Evolutionary conservation across 805 yeast genomes (phyloP), one percentile per base, ranked within the genome.

Genomic region (Wickerhamomyces xylosicus): DNA sequence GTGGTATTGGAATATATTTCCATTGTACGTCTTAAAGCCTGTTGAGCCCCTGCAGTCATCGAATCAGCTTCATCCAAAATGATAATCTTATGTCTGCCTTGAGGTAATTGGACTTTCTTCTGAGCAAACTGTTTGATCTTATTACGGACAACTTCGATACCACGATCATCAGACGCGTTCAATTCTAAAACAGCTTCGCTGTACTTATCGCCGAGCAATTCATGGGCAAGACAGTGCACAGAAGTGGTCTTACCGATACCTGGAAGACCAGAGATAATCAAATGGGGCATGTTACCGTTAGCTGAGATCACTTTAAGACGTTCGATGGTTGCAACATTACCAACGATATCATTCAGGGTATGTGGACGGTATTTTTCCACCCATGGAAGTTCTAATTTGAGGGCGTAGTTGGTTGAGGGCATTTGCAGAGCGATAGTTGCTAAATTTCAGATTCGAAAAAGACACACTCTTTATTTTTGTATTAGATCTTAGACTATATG

Each of bases 231-330:
- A 63, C 97, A 89, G 44, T 84, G 85, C 5, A 92, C 76, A 2
- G 96, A 82, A 0, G 98, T 92, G 3, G 98, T 92, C 58, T 92
- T 92, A 33, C 98, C 98, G 40, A 92, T 90, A 49, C 98, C 98
- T 2, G 98, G 98, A 35, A 86, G 64, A 3, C 98, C 95, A n/a
- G 92, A 81, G 34, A 92, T 83, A 50, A 92, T 89, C 73, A 92
- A 67, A 61, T 92, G 96, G 2, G 98, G 97, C 85, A 92, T 82
- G 61, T 92, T 92, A 25, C 98, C 98, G 52, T 89, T 95, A 36
- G 72, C 62, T 5, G 94, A 95, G 37, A 92, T 89, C 43, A 85
- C 74, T 51, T 80, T 74, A 39, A 92, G 67, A 31, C 97, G 71
- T 44, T 80, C 86, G 4, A 92, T 72, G 3, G 97, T 90, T 44